Evolutionary conservation across 495 filamentous ascomycete species (phyloP).

Genomic region (Aspergillus steynii): DNA sequence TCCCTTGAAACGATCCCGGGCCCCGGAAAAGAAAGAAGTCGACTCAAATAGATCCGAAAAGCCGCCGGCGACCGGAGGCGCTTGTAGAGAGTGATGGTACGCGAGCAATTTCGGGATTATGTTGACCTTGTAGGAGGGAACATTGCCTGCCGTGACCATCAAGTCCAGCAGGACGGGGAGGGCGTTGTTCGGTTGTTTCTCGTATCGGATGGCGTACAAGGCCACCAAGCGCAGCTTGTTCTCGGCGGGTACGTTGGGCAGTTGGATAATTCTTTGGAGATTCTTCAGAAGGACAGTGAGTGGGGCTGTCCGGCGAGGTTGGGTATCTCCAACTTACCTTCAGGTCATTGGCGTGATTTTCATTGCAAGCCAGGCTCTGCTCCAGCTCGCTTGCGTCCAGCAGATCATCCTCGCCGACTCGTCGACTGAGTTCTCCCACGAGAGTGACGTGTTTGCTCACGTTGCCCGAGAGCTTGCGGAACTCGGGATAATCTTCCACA

Average conservation of each 20-base stretch:
- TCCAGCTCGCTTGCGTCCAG: constrained; percentile 95
- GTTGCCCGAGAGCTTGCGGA: constrained; percentile 93
- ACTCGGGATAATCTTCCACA: constrained; percentile 97
- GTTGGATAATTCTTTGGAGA: constrained; percentile 79
- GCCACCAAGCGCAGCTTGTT: constrained; percentile 88
- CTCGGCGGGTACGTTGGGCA: constrained; percentile 67
- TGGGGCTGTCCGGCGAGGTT: constrained; percentile 1
- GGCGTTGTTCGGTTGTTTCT: constrained; percentile 76
- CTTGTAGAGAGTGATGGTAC: constrained; percentile 82
- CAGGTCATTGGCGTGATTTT: constrained; percentile 85
- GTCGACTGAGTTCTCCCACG: constrained; percentile 86
- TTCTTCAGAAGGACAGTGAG: constrained; percentile 50
- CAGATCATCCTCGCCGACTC: constrained; percentile 79
- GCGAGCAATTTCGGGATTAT: constrained; percentile 74
- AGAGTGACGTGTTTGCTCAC: constrained; percentile 98
- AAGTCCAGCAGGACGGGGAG: constrained; percentile 83
- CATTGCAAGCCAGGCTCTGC: constrained; percentile 94
- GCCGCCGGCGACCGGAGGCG: constrained; percentile 64
- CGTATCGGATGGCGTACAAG: constrained; percentile 89
- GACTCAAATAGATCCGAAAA: constrained; percentile 91
- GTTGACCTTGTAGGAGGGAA: constrained; percentile 70
- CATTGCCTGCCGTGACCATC: constrained; percentile 70
- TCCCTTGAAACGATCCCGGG: constrained; percentile 87
- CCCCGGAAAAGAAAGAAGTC: constrained; percentile 85
- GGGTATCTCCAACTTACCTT: constrained; percentile 54